These are phyloP conservation scores for Aspergillus alliaceus DNA, from an alignment of 2,329 filamentous ascomycete genomes.

Conservation along the genomic window DNA sequence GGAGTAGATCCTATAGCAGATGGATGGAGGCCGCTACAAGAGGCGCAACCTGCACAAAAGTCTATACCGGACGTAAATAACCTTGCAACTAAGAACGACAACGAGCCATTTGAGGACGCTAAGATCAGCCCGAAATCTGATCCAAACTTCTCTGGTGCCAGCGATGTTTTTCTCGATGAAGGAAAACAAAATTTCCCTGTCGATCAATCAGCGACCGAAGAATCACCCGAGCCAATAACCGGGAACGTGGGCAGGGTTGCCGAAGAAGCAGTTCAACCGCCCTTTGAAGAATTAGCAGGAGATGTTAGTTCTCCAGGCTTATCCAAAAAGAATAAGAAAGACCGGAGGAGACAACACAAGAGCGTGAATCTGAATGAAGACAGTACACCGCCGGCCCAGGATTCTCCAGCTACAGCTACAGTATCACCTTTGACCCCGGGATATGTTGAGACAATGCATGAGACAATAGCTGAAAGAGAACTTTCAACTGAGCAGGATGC, in stretches of 20 bases:
- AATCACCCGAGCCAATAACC: background rate
- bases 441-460: background rate
- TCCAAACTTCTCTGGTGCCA: background rate
- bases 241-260: background rate
- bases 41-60: background rate
- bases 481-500: background rate
- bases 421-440: background rate
- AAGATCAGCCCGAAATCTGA: background rate
- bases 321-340: constrained; percentile 36
- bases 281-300: background rate
- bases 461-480: background rate
- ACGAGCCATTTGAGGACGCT: background rate
- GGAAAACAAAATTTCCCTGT: background rate
- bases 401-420: background rate
- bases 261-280: background rate
- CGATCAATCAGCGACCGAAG: background rate
- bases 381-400: constrained; percentile 6
- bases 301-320: constrained; percentile 18
- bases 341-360: constrained; percentile 36
- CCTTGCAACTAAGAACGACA: no score
- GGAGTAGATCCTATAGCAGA: background rate
- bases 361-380: constrained; percentile 14
- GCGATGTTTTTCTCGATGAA: background rate
- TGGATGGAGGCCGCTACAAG: background rate
- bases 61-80: background rate